Percentiles rank a stretch among this genome's conserved stretches.
phyloP scores from a whole-genome alignment of 176 grass and related monocot species.

The Saccharum officinarum region DNA sequence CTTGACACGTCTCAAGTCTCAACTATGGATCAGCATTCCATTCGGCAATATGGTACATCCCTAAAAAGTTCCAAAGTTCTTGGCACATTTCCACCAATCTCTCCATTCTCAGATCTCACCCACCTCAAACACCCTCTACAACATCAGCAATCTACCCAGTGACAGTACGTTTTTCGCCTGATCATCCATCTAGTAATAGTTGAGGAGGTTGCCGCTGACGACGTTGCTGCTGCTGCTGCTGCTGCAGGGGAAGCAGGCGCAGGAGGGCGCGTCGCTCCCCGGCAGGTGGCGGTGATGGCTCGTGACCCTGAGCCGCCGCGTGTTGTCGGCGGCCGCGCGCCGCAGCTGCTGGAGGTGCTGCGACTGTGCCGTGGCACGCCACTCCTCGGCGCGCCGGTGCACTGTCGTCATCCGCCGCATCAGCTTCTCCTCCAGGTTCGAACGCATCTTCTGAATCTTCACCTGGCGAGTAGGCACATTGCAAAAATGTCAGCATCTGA shows the following conservation, averaged over 20 bases:
- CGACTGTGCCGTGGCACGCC: constrained; percentile 57
- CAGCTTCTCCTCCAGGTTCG: constrained; percentile 94
- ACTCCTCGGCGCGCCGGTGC: constrained; percentile 76
- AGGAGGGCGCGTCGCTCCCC: constrained; percentile 46
- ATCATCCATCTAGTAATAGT: constrained; percentile 10
- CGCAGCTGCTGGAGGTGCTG: constrained; percentile 82
- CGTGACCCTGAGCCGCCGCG: constrained; percentile 51
- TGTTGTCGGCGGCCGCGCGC: constrained; percentile 48
- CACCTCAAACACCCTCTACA: not conserved
- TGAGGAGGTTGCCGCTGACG: constrained; percentile 49
- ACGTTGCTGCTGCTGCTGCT: not conserved
- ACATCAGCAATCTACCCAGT: not conserved
- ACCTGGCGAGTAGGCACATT: constrained; percentile 45
- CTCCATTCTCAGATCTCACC: not conserved
- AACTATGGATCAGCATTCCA: not conserved
- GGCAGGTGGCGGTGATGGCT: constrained; percentile 44
- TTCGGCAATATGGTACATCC: not conserved
- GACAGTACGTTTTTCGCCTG: not conserved
- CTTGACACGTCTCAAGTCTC: not conserved
- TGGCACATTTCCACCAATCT: not conserved
- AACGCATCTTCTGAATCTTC: constrained; percentile 97
- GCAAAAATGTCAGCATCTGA: not conserved
- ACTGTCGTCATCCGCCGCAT: constrained; percentile 83
- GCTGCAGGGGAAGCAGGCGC: constrained; percentile 88
- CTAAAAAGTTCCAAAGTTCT: too few species aligned